Percentiles rank a stretch among this genome's conserved stretches.
phyloP scores from a whole-genome alignment of 148 eudicot genomes.

The Fallopia convolvulus region DNA sequence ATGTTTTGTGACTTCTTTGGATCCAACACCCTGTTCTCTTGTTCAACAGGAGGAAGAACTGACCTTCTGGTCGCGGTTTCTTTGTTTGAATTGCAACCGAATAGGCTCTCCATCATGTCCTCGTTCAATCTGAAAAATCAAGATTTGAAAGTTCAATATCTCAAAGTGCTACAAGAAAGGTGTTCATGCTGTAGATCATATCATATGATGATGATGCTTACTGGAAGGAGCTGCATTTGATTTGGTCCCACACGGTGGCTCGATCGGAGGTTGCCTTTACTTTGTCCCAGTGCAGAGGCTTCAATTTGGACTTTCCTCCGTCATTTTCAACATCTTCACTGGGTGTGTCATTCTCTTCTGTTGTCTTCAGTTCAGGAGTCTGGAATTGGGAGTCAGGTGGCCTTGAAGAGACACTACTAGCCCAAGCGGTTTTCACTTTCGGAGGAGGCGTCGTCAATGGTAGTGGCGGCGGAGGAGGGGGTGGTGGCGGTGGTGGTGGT shows the following conservation, averaged over 20 bases:
- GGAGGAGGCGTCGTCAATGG: not conserved
- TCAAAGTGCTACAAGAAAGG: not conserved
- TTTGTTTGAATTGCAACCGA: constrained; percentile 28
- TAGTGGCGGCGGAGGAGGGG: constrained; percentile 20
- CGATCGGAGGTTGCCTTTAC: constrained; percentile 20
- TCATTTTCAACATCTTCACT: no score
- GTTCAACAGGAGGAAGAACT: constrained; percentile 36
- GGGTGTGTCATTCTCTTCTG: no score
- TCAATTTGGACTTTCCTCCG: constrained; percentile 15
- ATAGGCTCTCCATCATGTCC: constrained; percentile 58
- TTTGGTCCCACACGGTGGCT: constrained; percentile 27
- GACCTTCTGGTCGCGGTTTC: constrained; percentile 36
- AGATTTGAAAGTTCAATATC: no score
- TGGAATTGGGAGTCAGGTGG: constrained; percentile 11
- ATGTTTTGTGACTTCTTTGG: constrained; percentile 71
- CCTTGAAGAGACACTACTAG: not conserved
- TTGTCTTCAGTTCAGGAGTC: not conserved
- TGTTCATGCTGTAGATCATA: not conserved
- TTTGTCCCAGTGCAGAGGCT: constrained; percentile 28
- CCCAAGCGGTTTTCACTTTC: not conserved
- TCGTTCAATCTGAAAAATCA: constrained; percentile 47
- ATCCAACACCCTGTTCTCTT: constrained; percentile 51
- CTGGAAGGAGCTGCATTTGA: constrained; percentile 25
- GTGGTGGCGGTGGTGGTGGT: constrained; percentile 34
- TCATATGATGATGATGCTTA: not conserved